Base-by-base conservation (phyloP, 257 asterid genomes). In the Ballota nigra region DNA sequence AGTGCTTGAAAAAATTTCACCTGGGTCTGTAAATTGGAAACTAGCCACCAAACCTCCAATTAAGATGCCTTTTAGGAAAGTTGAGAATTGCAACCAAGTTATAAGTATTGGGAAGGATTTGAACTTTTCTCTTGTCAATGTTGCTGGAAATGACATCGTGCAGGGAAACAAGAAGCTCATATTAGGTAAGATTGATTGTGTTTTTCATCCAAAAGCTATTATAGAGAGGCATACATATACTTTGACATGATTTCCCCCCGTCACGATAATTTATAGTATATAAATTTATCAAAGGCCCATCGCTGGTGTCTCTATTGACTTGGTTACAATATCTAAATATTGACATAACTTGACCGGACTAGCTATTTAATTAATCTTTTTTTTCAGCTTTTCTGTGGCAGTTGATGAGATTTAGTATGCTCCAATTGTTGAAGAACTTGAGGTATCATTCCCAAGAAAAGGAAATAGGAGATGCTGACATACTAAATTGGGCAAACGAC, bases 141-240 rank as follows among this genome's bases (percentile, higher is more conserved):
- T 92, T 31, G 97, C 97, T 63, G 97, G 97, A 80, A 88, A 87
- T 68, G 97, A 89, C 78, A 83, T 92, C 34, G 92, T 92, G 67
- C 96, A 92, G 80, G 97, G 97, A 85, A 92, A 92, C 83, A 92
- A 92, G 88, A 89, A 92, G 87, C 95, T 92, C 72, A 86, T 89
- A 71, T 71, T 92, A 78, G 96, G 97, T 89, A 75, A n/a, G n/a
- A n/a, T n/a, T n/a, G n/a, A n/a, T n/a, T n/a, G n/a, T n/a, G n/a
- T n/a, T n/a, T n/a, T n/a, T n/a, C n/a, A n/a, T n/a, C n/a, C n/a
- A n/a, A n/a, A n/a, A n/a, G n/a, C n/a, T n/a, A n/a, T n/a, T n/a
- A n/a, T n/a, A n/a, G n/a, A 69, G 71, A 28, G 4, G 33, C 2
- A 28, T 28, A 28, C 2, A 28, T 4, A 28, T 28, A n/a, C n/a